Evolutionary conservation across 208 protist species (phyloP).

Genomic region (Leishmania guyanensis): DNA sequence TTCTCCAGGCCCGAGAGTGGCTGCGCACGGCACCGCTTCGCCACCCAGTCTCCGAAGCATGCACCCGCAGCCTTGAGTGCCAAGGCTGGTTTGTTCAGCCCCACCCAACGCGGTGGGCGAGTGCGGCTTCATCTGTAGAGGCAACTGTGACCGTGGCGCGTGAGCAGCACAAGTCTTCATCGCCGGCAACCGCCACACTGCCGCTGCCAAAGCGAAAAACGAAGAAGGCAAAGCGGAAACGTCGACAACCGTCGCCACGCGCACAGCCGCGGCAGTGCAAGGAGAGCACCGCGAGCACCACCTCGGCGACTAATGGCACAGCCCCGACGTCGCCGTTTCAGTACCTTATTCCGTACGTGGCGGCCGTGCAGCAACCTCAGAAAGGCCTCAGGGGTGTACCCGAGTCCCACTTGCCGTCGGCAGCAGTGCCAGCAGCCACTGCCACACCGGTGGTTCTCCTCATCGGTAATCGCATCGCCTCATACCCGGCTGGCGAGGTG

Average conservation of each 20-base stretch:
- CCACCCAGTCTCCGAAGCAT: background rate
- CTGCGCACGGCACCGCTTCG: background rate
- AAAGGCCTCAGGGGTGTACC: background rate
- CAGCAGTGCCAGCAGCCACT: background rate
- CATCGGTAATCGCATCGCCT: constrained; percentile 14
- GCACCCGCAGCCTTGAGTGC: background rate
- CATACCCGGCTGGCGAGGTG: constrained; percentile 16
- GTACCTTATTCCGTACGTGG: constrained; percentile 27
- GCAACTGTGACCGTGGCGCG: background rate
- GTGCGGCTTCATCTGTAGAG: background rate
- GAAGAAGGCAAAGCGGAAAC: background rate
- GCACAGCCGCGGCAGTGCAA: background rate
- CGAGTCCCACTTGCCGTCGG: background rate
- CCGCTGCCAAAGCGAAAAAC: background rate
- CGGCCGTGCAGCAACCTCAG: background rate
- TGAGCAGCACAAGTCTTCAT: background rate
- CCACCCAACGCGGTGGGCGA: constrained; percentile 12
- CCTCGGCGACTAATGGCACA: background rate
- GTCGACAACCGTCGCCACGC: background rate
- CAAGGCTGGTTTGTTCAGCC: constrained; percentile 1
- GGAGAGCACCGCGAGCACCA: background rate
- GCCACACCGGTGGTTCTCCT: constrained; percentile 6
- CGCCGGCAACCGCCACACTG: background rate
- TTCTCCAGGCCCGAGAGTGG: constrained; percentile 17
- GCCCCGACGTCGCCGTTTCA: background rate